Percentiles rank a stretch among this genome's conserved stretches.
phyloP scores from a whole-genome alignment of 2,329 filamentous ascomycete species.

The Talaromyces islandicus region DNA sequence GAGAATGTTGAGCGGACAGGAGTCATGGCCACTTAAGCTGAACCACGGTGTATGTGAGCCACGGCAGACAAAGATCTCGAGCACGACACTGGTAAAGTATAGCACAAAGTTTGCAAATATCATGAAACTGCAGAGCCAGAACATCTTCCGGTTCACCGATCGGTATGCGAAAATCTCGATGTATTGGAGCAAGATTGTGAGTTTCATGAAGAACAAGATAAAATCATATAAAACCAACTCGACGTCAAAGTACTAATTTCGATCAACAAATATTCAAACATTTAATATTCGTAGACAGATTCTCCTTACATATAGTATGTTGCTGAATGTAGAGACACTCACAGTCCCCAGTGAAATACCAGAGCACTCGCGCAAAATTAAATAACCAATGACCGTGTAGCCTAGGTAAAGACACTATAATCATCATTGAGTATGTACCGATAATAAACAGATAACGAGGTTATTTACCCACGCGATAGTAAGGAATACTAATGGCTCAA shows the following conservation, averaged over 20 bases:
- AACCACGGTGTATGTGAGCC: not conserved
- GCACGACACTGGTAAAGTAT: not conserved
- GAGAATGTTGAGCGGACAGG: not conserved
- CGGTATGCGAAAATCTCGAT: not conserved
- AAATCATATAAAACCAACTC: not conserved
- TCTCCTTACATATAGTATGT: not conserved
- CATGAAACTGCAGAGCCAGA: not conserved
- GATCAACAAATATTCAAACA: not conserved
- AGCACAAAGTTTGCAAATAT: slow-evolving; percentile 1
- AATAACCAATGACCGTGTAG: not conserved
- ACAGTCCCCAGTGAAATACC: not conserved
- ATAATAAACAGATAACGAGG: not conserved
- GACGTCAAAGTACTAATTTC: not conserved
- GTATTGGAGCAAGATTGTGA: slow-evolving; percentile 1
- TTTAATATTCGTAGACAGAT: not conserved
- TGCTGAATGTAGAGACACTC: not conserved
- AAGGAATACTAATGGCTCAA: not conserved
- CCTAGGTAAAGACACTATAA: not conserved
- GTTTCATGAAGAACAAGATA: not conserved
- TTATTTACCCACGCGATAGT: slow-evolving; percentile 1
- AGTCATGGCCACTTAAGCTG: not conserved
- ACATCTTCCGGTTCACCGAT: not conserved
- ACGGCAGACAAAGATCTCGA: not conserved
- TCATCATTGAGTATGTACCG: not conserved
- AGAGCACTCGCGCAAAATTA: not conserved